Evolutionary conservation across 345 rosid genomes (phyloP).

Genomic region (Eucalyptus paniculata): DNA sequence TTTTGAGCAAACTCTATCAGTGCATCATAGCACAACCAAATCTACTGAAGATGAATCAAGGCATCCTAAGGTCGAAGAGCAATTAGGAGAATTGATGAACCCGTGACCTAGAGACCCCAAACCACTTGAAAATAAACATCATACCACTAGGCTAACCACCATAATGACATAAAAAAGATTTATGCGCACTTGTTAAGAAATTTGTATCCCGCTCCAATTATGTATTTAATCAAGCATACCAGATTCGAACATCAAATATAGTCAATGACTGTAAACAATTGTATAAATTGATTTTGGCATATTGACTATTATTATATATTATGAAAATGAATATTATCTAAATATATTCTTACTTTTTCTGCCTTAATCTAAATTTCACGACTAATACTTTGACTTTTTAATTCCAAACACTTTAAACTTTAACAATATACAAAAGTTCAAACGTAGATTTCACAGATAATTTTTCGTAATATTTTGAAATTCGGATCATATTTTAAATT

Average conservation of each 20-base stretch:
- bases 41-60: background rate
- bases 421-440: background rate
- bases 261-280: background rate
- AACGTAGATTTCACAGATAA: background rate
- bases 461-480: background rate
- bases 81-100: background rate
- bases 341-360: background rate
- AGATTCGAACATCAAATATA: background rate
- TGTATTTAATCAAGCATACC: background rate
- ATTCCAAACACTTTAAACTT: background rate
- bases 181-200: background rate
- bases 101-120: background rate
- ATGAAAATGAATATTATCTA: background rate
- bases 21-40: background rate
- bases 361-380: background rate
- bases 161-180: background rate
- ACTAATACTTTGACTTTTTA: background rate
- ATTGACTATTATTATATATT: background rate
- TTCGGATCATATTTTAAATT: background rate
- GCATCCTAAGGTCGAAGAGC: background rate
- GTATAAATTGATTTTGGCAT: background rate
- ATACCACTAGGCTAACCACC: background rate
- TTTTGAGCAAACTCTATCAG: background rate
- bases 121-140: background rate
- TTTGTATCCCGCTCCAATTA: background rate